phyloP scores from a whole-genome alignment of 306 rosid genomes.

The Ochetophila trinervis region DNA sequence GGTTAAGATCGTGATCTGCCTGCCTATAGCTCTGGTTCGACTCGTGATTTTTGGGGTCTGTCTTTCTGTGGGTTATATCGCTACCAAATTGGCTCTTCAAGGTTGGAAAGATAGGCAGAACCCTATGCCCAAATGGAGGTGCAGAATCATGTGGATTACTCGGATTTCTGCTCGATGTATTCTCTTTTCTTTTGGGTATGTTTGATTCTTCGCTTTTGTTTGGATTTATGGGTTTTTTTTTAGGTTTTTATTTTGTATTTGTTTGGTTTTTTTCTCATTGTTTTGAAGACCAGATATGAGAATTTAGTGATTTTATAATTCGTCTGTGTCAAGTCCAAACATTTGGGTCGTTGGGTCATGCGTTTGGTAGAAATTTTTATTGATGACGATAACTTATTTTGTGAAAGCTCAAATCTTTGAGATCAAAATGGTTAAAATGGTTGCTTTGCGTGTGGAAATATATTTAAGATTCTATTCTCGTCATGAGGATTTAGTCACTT shows the following conservation, averaged over 20 bases:
- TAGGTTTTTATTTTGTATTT: neutral
- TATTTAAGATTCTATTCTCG: too few relatives aligned
- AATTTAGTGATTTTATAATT: neutral
- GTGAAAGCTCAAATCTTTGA: too few relatives aligned
- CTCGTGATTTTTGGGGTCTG: constrained; percentile 61
- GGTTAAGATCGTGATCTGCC: constrained; percentile 44
- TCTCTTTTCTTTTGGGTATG: constrained; percentile 87
- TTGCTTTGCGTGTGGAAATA: too few relatives aligned
- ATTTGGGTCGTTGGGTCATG: too few relatives aligned
- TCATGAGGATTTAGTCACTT: too few relatives aligned
- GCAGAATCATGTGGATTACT: constrained; percentile 79
- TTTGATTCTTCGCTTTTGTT: neutral
- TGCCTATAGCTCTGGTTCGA: constrained; percentile 56
- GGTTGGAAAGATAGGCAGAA: constrained; percentile 80
- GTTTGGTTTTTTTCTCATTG: neutral
- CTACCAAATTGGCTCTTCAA: constrained; percentile 62
- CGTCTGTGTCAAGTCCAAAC: too few relatives aligned
- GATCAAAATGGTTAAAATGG: too few relatives aligned
- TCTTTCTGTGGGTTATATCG: constrained; percentile 58
- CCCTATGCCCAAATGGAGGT: constrained; percentile 88
- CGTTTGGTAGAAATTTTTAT: too few relatives aligned
- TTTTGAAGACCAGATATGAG: neutral
- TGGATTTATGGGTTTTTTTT: neutral
- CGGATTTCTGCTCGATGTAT: constrained; percentile 66
- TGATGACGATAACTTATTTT: too few relatives aligned